Percentiles rank a stretch among this genome's conserved stretches.
Evolutionary conservation across 371 early-diverging fungal species (phyloP).

Genomic region (Mortierella sp.): DNA sequence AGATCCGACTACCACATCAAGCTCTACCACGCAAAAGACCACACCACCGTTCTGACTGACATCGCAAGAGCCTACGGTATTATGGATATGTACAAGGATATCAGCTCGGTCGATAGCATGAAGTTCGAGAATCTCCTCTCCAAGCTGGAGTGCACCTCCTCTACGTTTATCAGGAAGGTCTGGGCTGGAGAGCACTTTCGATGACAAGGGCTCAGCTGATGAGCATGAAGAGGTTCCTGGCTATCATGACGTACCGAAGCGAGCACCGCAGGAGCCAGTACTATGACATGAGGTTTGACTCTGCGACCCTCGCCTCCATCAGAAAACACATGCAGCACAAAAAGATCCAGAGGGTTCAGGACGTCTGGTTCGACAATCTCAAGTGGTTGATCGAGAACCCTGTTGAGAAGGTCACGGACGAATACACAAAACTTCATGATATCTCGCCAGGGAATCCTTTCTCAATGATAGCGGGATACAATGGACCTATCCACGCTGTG

Average conservation of each 20-base stretch:
- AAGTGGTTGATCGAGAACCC: constrained; percentile 21
- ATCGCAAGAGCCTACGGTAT: constrained; percentile 14
- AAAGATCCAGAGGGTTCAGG: constrained; percentile 6
- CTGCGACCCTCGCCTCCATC: neutral
- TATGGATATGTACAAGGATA: constrained; percentile 21
- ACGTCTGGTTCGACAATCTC: constrained; percentile 33
- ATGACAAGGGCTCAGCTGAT: constrained; percentile 18
- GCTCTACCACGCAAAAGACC: constrained; percentile 11
- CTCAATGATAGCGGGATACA: neutral
- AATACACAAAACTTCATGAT: neutral
- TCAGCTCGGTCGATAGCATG: constrained; percentile 21
- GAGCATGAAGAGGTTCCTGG: constrained; percentile 27
- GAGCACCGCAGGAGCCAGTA: constrained; percentile 18
- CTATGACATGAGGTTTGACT: neutral
- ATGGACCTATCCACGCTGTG: constrained; percentile 11
- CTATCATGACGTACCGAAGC: constrained; percentile 16
- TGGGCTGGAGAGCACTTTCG: constrained; percentile 4
- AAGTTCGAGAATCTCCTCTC: constrained; percentile 31
- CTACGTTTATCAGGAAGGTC: constrained; percentile 20
- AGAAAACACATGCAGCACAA: constrained; percentile 5
- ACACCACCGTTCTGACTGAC: constrained; percentile 1
- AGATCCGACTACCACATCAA: too few relatives aligned
- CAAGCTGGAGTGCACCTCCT: constrained; percentile 14
- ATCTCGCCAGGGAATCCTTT: neutral
- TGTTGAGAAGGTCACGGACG: neutral